A percentile compares a stretch with the other conserved stretches of the same genome.
Conservation (phyloP, 192 early-diverging fungal species). For the Rhizophlyctis rosea region DNA sequence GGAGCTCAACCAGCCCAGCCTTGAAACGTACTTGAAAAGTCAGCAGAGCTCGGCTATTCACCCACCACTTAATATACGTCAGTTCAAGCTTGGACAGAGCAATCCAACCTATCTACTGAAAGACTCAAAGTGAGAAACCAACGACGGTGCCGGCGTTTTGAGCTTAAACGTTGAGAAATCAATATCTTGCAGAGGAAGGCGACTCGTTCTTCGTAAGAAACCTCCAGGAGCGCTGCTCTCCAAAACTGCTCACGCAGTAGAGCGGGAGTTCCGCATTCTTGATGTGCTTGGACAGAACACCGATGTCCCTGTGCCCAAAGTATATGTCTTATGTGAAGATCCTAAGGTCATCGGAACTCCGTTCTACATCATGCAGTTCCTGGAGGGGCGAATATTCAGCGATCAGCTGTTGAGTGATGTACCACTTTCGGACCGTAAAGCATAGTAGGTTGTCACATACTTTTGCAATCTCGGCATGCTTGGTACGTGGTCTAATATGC, state of each 20-base stretch:
- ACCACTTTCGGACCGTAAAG: constrained; percentile 7
- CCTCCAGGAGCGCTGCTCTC: constrained; percentile 83
- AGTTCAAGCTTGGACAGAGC: constrained; percentile 90
- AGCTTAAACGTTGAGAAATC: too few relatives aligned
- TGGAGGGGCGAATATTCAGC: constrained; percentile 83
- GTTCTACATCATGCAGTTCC: constrained; percentile 96
- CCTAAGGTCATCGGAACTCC: constrained; percentile 79
- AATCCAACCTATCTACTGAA: constrained; percentile 89
- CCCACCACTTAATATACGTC: constrained; percentile 66
- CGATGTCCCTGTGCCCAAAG: constrained; percentile 84
- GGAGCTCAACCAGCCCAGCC: constrained; percentile 49
- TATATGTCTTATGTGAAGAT: constrained; percentile 87
- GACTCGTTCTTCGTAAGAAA: constrained; percentile 88
- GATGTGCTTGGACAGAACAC: constrained; percentile 69
- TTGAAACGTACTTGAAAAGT: constrained; percentile 59
- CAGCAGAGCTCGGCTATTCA: constrained; percentile 39
- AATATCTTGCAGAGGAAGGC: constrained; percentile 57
- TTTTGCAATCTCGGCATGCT: constrained; percentile 10
- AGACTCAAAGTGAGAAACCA: constrained; percentile 44
- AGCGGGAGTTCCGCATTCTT: constrained; percentile 83
- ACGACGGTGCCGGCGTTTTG: too few relatives aligned
- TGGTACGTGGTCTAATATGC: too few relatives aligned
- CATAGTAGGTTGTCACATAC: constrained; percentile 22
- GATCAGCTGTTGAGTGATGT: constrained; percentile 37
- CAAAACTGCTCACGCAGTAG: constrained; percentile 86